phyloP scores from a whole-genome alignment of 2,329 filamentous ascomycete genomes.

The Bipolaris victoriae region DNA sequence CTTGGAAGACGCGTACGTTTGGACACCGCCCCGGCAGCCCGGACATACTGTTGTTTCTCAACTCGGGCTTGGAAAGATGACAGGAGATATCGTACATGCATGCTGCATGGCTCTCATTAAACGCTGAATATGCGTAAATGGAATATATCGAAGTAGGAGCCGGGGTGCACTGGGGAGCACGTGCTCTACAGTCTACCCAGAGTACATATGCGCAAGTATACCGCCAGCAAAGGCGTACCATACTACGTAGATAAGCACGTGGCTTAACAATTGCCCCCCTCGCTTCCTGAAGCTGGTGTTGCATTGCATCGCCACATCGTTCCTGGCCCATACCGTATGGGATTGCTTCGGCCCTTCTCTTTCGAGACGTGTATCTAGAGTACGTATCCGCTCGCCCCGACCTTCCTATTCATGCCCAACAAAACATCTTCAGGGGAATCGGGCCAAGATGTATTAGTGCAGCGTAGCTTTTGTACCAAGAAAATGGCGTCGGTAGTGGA shows the following conservation, averaged over 20 bases:
- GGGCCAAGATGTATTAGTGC: conserved; percentile 5
- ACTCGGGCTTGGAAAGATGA: no score
- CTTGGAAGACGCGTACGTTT: not conserved
- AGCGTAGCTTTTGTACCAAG: conserved; percentile 5
- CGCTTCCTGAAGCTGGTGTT: not conserved
- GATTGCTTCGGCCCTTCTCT: not conserved
- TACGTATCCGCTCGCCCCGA: not conserved
- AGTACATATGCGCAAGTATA: not conserved
- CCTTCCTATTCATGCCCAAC: conserved; percentile 1
- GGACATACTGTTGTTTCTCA: not conserved
- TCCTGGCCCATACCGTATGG: not conserved
- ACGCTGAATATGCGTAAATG: no score
- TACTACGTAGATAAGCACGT: not conserved
- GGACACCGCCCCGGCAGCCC: not conserved
- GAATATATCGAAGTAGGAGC: no score
- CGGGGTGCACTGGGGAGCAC: not conserved
- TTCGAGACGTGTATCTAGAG: not conserved
- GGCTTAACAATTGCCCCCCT: not conserved
- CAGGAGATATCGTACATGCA: not conserved
- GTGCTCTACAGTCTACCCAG: not conserved
- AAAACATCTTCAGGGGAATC: not conserved
- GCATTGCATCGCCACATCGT: not conserved
- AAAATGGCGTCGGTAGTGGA: not conserved
- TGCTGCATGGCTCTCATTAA: no score
- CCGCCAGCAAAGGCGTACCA: not conserved